These are phyloP conservation scores for Trichoderma citrinoviride DNA, from an alignment of 2,329 filamentous ascomycete genomes.

Conservation along the genomic window DNA sequence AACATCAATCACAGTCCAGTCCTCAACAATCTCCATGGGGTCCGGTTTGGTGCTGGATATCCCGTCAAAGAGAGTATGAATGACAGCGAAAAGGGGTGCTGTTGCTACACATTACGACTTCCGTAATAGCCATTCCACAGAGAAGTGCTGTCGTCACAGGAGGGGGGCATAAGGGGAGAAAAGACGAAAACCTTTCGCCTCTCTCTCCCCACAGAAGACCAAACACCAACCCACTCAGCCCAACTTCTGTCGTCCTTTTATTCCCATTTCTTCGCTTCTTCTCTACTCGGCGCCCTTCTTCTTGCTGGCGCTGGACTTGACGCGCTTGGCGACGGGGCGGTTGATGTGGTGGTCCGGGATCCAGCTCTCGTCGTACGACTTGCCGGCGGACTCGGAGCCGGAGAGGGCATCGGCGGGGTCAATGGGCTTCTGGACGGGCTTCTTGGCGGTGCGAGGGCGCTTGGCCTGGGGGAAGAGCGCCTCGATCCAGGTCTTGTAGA, in stretches of 20 bases:
- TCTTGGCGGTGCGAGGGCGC: slow-evolving; percentile 60
- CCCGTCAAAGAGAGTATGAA: neutral
- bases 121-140: neutral
- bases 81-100: neutral
- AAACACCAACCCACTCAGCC: neutral
- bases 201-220: neutral
- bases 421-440: slow-evolving; percentile 61
- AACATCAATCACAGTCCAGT: neutral
- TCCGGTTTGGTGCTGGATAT: neutral
- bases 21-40: neutral
- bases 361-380: slow-evolving; percentile 88
- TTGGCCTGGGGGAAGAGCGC: slow-evolving; percentile 91
- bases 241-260: neutral
- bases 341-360: slow-evolving; percentile 88
- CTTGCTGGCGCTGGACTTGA: slow-evolving; percentile 58
- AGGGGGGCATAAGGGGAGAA: neutral
- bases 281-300: slow-evolving; percentile 36
- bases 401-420: slow-evolving; percentile 62
- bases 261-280: neutral
- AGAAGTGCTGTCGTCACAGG: neutral
- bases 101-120: slow-evolving; percentile 13
- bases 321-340: slow-evolving; percentile 69
- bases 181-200: neutral
- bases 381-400: slow-evolving; percentile 68
- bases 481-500: slow-evolving; percentile 98